phyloP scores from a whole-genome alignment of 306 rosid genomes.

The Castanopsis chinensis region DNA sequence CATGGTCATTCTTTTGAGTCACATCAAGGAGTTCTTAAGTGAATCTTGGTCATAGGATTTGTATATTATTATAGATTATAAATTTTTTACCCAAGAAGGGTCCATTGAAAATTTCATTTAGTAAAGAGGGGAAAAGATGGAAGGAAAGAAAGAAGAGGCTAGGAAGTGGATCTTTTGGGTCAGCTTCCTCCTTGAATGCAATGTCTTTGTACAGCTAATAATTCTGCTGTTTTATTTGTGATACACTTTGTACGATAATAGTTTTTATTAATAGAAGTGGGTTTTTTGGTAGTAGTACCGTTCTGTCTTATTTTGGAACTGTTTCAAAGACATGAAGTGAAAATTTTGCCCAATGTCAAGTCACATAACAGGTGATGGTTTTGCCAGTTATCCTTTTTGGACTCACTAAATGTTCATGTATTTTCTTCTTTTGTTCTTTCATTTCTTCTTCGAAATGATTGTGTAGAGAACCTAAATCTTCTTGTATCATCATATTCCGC shows the following conservation, averaged over 20 bases:
- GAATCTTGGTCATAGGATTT: conserved; percentile 10
- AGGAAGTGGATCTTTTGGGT: neutral
- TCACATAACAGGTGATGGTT: neutral
- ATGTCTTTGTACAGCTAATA: conserved; percentile 1
- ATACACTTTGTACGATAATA: neutral
- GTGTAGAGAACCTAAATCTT: neutral
- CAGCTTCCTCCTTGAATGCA: conserved; percentile 6
- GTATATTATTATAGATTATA: neutral
- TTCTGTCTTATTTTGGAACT: neutral
- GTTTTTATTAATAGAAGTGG: neutral
- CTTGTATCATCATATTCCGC: neutral
- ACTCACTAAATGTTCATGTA: neutral
- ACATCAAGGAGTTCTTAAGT: conserved; percentile 45
- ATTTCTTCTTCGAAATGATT: neutral
- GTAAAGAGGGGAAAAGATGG: neutral
- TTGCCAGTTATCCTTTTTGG: neutral
- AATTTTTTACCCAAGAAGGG: neutral
- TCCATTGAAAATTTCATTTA: neutral
- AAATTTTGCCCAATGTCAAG: neutral
- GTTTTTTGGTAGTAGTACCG: neutral
- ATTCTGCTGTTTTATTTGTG: neutral
- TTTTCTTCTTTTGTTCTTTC: neutral
- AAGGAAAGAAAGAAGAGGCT: neutral
- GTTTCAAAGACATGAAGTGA: too few species aligned
- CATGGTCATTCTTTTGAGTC: conserved; percentile 33